phyloP scores from a whole-genome alignment of 2,329 filamentous ascomycete species.

The Daldinia eschscholtzii region DNA sequence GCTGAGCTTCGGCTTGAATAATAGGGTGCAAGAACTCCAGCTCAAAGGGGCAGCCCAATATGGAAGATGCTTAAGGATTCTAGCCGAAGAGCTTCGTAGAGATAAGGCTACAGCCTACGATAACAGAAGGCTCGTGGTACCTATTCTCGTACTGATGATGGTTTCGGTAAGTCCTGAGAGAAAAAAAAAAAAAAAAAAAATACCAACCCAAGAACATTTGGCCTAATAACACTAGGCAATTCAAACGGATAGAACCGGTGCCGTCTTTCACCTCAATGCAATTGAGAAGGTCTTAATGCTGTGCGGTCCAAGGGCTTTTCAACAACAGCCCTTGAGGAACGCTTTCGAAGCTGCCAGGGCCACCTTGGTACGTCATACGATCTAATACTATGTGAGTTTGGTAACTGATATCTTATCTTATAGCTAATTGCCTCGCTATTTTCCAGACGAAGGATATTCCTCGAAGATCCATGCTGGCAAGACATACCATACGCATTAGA shows the following conservation, averaged over 20 bases:
- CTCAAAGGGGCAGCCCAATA: constrained; percentile 35
- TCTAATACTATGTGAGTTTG: too few relatives aligned
- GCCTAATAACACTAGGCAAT: constrained; percentile 31
- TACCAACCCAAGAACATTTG: too few relatives aligned
- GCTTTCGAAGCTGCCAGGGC: constrained; percentile 42
- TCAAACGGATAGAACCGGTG: constrained; percentile 37
- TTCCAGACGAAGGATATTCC: constrained; percentile 37
- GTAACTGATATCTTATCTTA: constrained; percentile 9
- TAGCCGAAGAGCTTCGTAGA: constrained; percentile 33
- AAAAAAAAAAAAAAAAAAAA: too few relatives aligned
- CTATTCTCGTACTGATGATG: constrained; percentile 42
- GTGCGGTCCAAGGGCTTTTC: constrained; percentile 39
- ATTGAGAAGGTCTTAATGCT: constrained; percentile 35
- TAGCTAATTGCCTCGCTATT: constrained; percentile 39
- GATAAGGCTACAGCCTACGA: constrained; percentile 20
- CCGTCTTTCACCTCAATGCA: constrained; percentile 35
- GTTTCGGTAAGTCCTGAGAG: constrained; percentile 32
- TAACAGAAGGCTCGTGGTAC: constrained; percentile 29
- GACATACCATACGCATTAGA: constrained; percentile 37
- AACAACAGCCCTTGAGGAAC: constrained; percentile 38
- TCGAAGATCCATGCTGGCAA: constrained; percentile 38
- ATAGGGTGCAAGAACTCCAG: constrained; percentile 30
- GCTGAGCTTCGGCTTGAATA: constrained; percentile 37
- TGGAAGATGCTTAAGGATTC: constrained; percentile 36
- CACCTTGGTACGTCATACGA: constrained; percentile 31